Evolutionary conservation across 2,329 filamentous ascomycete species (phyloP), one percentile per base, ranked within the genome.

Genomic region (Neofusicoccum ribis): DNA sequence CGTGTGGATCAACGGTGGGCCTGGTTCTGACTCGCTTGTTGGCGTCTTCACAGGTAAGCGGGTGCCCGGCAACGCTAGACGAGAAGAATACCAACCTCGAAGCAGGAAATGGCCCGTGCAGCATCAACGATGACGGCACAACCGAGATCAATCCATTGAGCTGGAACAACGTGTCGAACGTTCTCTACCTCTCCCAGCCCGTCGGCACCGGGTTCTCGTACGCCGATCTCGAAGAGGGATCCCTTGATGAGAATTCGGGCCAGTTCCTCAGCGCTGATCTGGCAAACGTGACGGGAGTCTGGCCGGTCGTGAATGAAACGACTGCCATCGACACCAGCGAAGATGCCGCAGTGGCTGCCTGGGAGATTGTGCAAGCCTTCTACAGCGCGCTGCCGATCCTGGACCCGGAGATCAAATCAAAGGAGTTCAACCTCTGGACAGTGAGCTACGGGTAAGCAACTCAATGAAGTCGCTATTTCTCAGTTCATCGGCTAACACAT

Each of bases 361-460:
- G 75, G 75, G 72, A 77, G 41, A 72, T 76, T 36, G 64, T 77
- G 2, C 75, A 77, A 49, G 74, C 71, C 1, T 77, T 77, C 60
- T 64, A 76, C 46, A 74, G 76, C 50, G 67, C 76, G 1, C 72
- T 72, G 9, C 75, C 75, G 1, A 72, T 74, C 63, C 72, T 87
- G 15, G 83, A 86, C n/a, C 46, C 63, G 3, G 85, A 83, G 20
- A 82, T 82, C 67, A 82, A 80, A 5, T 85, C 83, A n/a, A 82
- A 82, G 66, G 82, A 80, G 4, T 86, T 86, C 68, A 83, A 83
- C 62, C 73, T 84, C 37, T 84, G 81, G 79, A 84, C 82, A 1
- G 82, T 84, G 69, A 83, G 82, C 2, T 82, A 83, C 69, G 79
- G 78, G 67, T 78, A 77, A 47, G 31, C 9, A 3, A 8, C 1